Conservation (phyloP, 2,329 filamentous ascomycete species). For the Alternaria panax region DNA sequence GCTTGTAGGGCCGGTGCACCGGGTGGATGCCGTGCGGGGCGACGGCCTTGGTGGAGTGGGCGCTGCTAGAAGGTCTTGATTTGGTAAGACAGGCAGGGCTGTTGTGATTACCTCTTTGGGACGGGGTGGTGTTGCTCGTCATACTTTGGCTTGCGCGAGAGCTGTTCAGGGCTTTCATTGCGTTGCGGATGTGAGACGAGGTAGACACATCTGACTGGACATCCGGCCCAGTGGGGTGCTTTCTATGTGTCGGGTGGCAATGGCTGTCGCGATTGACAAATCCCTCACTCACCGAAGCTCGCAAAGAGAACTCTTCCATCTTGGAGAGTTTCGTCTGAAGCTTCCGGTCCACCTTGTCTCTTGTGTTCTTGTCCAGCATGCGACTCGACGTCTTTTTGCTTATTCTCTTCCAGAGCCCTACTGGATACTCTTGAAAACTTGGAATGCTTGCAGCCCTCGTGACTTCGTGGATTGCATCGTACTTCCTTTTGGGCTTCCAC, state of each 20-base stretch:
- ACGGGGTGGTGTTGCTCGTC: background rate
- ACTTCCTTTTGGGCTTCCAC: constrained; percentile 3
- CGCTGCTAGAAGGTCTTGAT: background rate
- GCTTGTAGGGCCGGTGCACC: constrained; percentile 8
- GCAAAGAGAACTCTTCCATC: background rate
- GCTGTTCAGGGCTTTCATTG: background rate
- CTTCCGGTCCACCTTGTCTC: background rate
- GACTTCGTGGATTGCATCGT: background rate
- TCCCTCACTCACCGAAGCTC: background rate
- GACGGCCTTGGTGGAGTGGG: background rate
- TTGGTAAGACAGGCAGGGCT: background rate
- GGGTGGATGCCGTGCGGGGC: background rate
- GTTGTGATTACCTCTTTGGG: background rate
- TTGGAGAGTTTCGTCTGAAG: background rate
- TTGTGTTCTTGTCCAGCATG: background rate
- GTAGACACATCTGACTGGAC: background rate
- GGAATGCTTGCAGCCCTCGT: background rate
- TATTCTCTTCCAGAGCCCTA: constrained; percentile 1
- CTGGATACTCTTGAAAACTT: background rate
- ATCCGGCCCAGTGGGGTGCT: background rate
- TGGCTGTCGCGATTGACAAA: background rate
- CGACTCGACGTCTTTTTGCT: background rate
- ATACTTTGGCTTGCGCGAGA: background rate
- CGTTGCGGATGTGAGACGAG: background rate
- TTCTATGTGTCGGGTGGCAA: background rate